Percentiles rank a stretch among this genome's conserved stretches.
phyloP scores from a whole-genome alignment of 352 stramenopile species.

The Globisporangium mamillatum region DNA sequence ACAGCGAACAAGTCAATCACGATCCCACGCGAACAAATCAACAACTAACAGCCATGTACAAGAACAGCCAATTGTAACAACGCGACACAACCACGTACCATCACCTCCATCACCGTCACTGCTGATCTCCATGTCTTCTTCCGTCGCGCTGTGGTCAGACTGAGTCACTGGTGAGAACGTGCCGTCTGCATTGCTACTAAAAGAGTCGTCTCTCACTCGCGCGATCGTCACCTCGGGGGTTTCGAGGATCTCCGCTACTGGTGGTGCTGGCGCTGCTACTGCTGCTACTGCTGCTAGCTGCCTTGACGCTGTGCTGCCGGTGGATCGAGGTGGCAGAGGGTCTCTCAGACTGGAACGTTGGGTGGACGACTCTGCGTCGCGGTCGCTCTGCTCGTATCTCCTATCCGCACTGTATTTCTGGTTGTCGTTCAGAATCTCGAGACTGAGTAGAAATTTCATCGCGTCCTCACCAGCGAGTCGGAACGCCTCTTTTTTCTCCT shows the following conservation, averaged over 20 bases:
- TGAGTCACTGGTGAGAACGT: slow-evolving; percentile 14
- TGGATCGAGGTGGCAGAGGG: background rate
- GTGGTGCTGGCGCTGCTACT: background rate
- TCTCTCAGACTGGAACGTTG: background rate
- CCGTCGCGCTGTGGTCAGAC: slow-evolving; percentile 13
- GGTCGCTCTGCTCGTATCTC: background rate
- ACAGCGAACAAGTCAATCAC: background rate
- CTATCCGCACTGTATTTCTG: slow-evolving; percentile 4
- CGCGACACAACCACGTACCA: slow-evolving; percentile 4
- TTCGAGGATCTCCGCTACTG: slow-evolving; percentile 6
- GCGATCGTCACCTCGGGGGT: slow-evolving; percentile 9
- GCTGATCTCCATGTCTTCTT: slow-evolving; percentile 22
- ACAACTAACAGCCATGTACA: background rate
- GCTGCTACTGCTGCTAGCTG: background rate
- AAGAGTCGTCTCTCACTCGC: slow-evolving; percentile 6
- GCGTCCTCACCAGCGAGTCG: slow-evolving; percentile 38
- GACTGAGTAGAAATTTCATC: slow-evolving; percentile 36
- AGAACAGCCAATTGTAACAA: background rate
- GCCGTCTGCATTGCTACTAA: slow-evolving; percentile 8
- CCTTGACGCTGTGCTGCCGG: background rate
- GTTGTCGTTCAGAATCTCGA: slow-evolving; percentile 19
- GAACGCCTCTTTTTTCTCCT: slow-evolving; percentile 50
- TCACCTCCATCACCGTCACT: slow-evolving; percentile 12
- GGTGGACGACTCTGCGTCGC: slow-evolving; percentile 6
- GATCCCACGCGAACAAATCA: background rate